A percentile compares a stretch with the other conserved stretches of the same genome.
phyloP scores from a whole-genome alignment of 306 rosid species.

The Dalbergia cultrata region DNA sequence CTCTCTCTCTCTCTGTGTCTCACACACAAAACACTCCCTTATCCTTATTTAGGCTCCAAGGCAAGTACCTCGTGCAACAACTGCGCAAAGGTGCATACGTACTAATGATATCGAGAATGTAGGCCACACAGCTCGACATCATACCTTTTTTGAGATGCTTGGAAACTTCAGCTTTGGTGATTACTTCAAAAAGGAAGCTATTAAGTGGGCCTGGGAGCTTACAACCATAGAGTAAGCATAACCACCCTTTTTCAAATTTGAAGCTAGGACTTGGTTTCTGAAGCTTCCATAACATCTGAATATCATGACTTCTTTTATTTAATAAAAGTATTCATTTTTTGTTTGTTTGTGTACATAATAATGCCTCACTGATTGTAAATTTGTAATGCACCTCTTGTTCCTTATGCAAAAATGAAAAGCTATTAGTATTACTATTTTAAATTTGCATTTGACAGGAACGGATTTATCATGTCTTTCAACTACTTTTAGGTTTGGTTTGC shows the following conservation, averaged over 20 bases:
- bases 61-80: conserved; percentile 79
- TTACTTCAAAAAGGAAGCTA: conserved; percentile 95
- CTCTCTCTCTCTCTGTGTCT: no score
- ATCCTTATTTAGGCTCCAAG: conserved; percentile 61
- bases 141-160: conserved; percentile 96
- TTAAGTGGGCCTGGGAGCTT: conserved; percentile 96
- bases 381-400: not conserved
- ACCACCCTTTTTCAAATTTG: not conserved
- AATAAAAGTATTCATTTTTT: not conserved
- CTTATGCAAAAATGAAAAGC: conserved; percentile 1
- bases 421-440: conserved; percentile 14
- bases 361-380: not conserved
- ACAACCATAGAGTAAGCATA: conserved; percentile 77
- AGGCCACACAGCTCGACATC: conserved; percentile 88
- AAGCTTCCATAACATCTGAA: not conserved
- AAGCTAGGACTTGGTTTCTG: not conserved
- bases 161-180: conserved; percentile 98
- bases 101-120: conserved; percentile 92
- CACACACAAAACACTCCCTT: not conserved
- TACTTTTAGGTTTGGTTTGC: conserved; percentile 75
- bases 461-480: conserved; percentile 21
- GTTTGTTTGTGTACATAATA: not conserved
- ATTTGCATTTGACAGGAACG: conserved; percentile 16
- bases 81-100: conserved; percentile 91
- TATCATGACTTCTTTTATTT: not conserved